Conservation (phyloP, 108 stramenopile genomes). For the Nitzschia sp. region DNA sequence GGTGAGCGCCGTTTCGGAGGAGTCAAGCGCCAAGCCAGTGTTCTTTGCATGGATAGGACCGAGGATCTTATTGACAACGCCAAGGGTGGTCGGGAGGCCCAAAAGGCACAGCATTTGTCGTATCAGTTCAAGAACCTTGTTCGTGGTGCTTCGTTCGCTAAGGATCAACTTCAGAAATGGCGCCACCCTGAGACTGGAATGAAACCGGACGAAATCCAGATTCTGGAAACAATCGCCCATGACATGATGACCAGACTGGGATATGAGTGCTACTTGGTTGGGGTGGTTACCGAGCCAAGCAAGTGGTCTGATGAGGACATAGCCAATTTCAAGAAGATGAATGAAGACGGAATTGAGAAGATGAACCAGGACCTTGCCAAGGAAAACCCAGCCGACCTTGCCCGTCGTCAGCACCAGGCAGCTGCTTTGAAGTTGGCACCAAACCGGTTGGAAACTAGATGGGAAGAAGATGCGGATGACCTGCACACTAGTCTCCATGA, state of each 20-base stretch:
- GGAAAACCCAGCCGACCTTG: conserved; percentile 28
- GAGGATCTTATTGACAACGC: conserved; percentile 20
- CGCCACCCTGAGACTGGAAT: conserved; percentile 12
- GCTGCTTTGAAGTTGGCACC: conserved; percentile 11
- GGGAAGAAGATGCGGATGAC: conserved; percentile 5
- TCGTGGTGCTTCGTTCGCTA: conserved; percentile 19
- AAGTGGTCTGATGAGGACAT: conserved; percentile 19
- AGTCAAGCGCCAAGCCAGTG: conserved; percentile 25
- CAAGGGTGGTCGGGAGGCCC: conserved; percentile 26
- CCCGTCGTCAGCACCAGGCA: conserved; percentile 24
- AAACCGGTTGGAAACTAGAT: not conserved
- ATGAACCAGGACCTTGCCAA: conserved; percentile 20
- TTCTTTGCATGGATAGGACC: conserved; percentile 14
- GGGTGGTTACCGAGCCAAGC: not conserved
- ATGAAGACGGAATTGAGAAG: conserved; percentile 26
- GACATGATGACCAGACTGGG: conserved; percentile 26
- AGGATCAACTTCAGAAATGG: conserved; percentile 27
- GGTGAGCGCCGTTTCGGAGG: conserved; percentile 31
- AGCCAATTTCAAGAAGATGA: conserved; percentile 13
- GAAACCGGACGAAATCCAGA: conserved; percentile 19
- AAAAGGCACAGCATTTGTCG: conserved; percentile 25
- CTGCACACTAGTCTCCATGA: not conserved
- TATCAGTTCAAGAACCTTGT: conserved; percentile 39
- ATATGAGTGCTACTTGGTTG: conserved; percentile 22
- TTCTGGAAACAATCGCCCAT: conserved; percentile 32